Evolutionary conservation across 306 rosid species (phyloP).

Genomic region (Gillenia trifoliata): DNA sequence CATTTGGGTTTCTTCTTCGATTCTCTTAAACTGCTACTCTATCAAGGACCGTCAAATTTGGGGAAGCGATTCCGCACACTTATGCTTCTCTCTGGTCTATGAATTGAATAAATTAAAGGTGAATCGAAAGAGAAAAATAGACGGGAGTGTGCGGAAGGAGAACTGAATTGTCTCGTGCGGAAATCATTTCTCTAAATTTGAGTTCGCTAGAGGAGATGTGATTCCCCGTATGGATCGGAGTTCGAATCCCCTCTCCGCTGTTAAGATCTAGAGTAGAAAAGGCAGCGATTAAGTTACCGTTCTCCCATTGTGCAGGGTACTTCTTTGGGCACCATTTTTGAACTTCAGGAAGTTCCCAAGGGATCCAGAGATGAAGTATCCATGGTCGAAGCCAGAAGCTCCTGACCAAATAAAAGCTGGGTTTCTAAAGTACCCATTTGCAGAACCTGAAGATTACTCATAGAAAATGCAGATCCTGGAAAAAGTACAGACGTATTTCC

Average conservation of each 20-base stretch:
- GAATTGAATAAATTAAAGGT: no score
- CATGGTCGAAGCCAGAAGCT: constrained; percentile 78
- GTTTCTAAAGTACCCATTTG: constrained; percentile 63
- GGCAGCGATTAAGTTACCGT: neutral
- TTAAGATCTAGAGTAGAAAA: no score
- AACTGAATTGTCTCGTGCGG: no score
- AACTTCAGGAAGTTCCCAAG: constrained; percentile 91
- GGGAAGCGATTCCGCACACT: neutral
- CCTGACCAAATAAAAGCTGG: constrained; percentile 49
- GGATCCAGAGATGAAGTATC: constrained; percentile 76
- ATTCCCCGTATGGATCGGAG: no score
- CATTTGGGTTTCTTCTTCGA: neutral
- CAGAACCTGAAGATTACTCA: constrained; percentile 63
- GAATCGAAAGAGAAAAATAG: no score
- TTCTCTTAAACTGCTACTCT: neutral
- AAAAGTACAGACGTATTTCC: neutral
- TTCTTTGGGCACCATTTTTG: constrained; percentile 94
- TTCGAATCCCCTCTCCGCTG: no score
- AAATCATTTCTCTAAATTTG: no score
- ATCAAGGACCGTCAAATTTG: no score
- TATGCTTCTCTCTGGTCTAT: neutral
- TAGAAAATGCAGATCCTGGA: constrained; percentile 15
- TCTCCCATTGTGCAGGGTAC: constrained; percentile 39
- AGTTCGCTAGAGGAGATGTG: no score
- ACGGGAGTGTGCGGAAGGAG: no score